Conservation (phyloP, 768 basidiomycete species). For the Podaxis sp. region DNA sequence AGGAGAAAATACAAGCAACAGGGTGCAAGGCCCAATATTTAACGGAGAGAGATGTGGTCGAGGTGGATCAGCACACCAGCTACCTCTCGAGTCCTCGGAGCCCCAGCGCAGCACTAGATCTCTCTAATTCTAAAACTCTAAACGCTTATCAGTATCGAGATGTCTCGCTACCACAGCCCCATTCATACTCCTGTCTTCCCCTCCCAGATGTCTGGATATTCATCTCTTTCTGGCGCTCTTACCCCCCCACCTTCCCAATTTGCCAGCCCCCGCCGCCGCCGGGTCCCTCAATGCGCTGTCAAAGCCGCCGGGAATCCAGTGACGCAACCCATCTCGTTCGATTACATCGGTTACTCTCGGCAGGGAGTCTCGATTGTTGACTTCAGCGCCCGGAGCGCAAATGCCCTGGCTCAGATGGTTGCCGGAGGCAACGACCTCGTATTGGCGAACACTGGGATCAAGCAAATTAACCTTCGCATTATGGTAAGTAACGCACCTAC, state of each 20-base stretch:
- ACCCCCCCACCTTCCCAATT: slow-evolving; percentile 20
- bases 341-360: slow-evolving; percentile 33
- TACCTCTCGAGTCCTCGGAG: background rate
- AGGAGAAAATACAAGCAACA: background rate
- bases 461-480: slow-evolving; percentile 1
- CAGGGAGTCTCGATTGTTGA: slow-evolving; percentile 47
- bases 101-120: background rate
- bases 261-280: slow-evolving; percentile 26
- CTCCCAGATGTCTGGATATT: slow-evolving; percentile 23
- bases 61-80: background rate
- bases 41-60: background rate
- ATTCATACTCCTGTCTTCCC: slow-evolving; percentile 35
- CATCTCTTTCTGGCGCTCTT: slow-evolving; percentile 24
- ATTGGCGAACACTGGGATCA: slow-evolving; percentile 28
- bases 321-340: slow-evolving; percentile 33
- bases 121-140: background rate
- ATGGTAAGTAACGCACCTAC: background rate
- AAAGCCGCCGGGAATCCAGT: slow-evolving; percentile 19
- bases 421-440: slow-evolving; percentile 35
- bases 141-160: slow-evolving; percentile 3
- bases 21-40: background rate
- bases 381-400: slow-evolving; percentile 30
- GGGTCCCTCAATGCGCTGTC: slow-evolving; percentile 30
- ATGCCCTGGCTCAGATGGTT: slow-evolving; percentile 32
- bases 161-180: slow-evolving; percentile 31